Evolutionary conservation across 305 asterid species (phyloP), one percentile per base, ranked within the genome.

Genomic region (Rubia tinctorum): DNA sequence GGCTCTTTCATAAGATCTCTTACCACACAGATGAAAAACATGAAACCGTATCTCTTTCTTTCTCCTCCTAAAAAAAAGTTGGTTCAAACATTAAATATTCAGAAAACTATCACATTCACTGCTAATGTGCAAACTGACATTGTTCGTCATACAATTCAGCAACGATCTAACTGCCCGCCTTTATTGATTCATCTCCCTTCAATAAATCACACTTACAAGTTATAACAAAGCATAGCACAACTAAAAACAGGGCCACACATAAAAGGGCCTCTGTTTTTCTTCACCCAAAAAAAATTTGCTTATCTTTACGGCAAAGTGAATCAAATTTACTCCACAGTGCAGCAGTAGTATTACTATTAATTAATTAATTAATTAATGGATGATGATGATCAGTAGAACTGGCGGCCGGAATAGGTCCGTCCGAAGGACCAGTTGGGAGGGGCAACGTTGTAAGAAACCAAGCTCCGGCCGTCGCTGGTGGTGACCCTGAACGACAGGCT

Each of bases 361-460:
- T 9, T 27, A 7, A 58, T 47, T 39, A 22, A 39, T 56, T 11
- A 18, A 17, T 25, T 0, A 59, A 42, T 63, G 3, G 25, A 10
- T 23, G 22, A 61, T 23, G 14, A 10, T 13, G 8, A 76, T 53
- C 82, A 90, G 62, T 90, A 91, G 80, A 88, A 93, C 60, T 93
- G 97, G 43, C 79, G 79, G 0, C 96, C 97, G 40, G 91, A 65
- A 34, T 72, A 93, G 0, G 98, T 93, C 86, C 89, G 97, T 0
- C 98, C 98, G 62, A 91, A 91, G 7, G 92, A 88, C 98, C 98
- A 93, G 17, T 72, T 68, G 2, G 86, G 78, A 53, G 95, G 85
- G 8, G 98, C 93, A 0, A 67, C 94, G 66, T 93, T 93, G 86
- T 89, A 91, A 3, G 98, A 93, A 12, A 91, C 88, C 51, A 86